These are phyloP conservation scores for Spergularia marina DNA, from an alignment of 148 eudicot genomes.

Conservation along the genomic window DNA sequence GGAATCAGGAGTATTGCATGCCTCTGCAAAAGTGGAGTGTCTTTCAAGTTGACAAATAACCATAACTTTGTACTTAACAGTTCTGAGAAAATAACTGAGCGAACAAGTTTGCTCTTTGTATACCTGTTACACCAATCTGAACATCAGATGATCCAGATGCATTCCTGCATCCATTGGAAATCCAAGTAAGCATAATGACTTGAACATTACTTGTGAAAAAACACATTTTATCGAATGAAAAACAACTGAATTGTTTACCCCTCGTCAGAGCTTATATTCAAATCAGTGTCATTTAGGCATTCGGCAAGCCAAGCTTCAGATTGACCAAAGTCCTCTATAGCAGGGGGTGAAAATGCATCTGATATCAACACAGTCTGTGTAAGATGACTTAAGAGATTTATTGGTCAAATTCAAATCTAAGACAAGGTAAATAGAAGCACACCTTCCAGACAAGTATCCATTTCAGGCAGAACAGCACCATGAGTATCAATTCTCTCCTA, in stretches of 20 bases:
- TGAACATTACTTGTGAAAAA: not conserved
- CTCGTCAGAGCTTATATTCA: slow-evolving; percentile 60
- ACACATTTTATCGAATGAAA: not conserved
- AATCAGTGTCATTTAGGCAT: slow-evolving; percentile 69
- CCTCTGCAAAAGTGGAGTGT: slow-evolving; percentile 35
- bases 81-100: not conserved
- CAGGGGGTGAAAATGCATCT: slow-evolving; percentile 49
- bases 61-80: not conserved
- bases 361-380: slow-evolving; percentile 18
- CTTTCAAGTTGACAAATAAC: not conserved
- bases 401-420: not conserved
- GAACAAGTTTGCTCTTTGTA: not conserved
- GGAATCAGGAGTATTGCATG: slow-evolving; percentile 35
- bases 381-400: slow-evolving; percentile 3
- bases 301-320: slow-evolving; percentile 88
- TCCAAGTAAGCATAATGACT: not conserved
- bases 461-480: slow-evolving; percentile 50
- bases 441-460: slow-evolving; percentile 76
- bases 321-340: slow-evolving; percentile 55
- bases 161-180: slow-evolving; percentile 32
- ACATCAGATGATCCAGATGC: slow-evolving; percentile 39
- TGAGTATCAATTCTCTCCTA: slow-evolving; percentile 60
- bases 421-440: slow-evolving; percentile 23
- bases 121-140: slow-evolving; percentile 49
- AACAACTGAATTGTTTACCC: slow-evolving; percentile 35